phyloP scores from a whole-genome alignment of 2,329 filamentous ascomycete genomes.

The Chrysosphaeria jannelii region DNA sequence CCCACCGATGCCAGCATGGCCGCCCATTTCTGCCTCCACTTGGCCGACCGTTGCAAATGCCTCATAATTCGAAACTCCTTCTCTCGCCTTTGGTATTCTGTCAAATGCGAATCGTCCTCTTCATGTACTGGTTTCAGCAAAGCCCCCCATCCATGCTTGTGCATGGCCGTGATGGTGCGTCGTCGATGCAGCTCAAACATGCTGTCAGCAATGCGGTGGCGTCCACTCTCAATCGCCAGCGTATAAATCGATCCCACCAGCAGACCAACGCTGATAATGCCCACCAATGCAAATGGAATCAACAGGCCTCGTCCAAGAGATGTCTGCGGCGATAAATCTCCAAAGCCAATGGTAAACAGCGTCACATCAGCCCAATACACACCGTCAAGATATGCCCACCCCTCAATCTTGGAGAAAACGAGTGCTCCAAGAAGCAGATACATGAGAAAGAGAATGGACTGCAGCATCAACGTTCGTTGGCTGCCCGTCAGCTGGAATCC shows the following conservation, averaged over 20 bases:
- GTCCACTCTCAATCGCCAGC: constrained; percentile 26
- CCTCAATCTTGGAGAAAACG: constrained; percentile 42
- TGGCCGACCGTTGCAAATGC: constrained; percentile 36
- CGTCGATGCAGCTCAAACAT: constrained; percentile 29
- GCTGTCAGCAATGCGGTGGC: constrained; percentile 20
- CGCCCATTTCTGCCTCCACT: constrained; percentile 40
- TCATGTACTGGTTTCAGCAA: constrained; percentile 18
- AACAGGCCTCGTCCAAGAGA: constrained; percentile 36
- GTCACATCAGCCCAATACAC: constrained; percentile 56
- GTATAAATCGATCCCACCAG: constrained; percentile 14
- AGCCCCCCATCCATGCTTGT: constrained; percentile 14
- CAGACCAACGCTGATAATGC: constrained; percentile 37
- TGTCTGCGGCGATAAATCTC: constrained; percentile 19
- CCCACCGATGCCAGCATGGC: constrained; percentile 35
- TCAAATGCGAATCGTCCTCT: constrained; percentile 3
- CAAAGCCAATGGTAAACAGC: constrained; percentile 31
- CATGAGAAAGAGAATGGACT: constrained; percentile 60
- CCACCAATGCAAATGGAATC: constrained; percentile 58
- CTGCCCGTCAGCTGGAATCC: constrained; percentile 52
- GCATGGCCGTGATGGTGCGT: constrained; percentile 14
- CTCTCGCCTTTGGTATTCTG: constrained; percentile 29
- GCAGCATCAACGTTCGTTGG: constrained; percentile 67
- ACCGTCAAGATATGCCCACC: constrained; percentile 47
- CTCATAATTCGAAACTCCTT: constrained; percentile 59
- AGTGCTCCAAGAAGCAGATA: constrained; percentile 55